Conservation (phyloP, 768 basidiomycete genomes). For the Hemileccinum impolitum region DNA sequence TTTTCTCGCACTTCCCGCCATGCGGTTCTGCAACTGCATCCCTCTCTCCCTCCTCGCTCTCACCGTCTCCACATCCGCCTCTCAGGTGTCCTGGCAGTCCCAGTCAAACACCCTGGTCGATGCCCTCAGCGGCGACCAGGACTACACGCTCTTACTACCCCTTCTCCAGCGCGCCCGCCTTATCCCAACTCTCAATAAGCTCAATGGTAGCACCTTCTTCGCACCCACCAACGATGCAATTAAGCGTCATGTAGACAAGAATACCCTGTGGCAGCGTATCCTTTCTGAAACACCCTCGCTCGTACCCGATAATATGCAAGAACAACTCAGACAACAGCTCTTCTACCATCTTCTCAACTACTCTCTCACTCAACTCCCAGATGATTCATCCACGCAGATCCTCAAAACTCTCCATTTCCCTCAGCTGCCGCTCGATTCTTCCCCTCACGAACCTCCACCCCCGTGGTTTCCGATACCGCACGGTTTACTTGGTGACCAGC, state of each 20-base stretch:
- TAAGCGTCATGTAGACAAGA: slow-evolving; percentile 39
- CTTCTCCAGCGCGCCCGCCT: slow-evolving; percentile 84
- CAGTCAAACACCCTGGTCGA: slow-evolving; percentile 70
- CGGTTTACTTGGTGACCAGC: slow-evolving; percentile 74
- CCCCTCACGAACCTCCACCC: slow-evolving; percentile 62
- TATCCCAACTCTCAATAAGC: slow-evolving; percentile 86
- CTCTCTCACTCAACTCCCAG: slow-evolving; percentile 49
- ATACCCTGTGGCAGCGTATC: slow-evolving; percentile 31
- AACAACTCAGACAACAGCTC: slow-evolving; percentile 82
- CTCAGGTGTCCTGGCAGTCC: slow-evolving; percentile 24
- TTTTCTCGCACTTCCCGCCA: slow-evolving; percentile 2
- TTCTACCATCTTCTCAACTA: slow-evolving; percentile 93
- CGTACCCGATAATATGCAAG: slow-evolving; percentile 75
- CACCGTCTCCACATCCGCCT: slow-evolving; percentile 10
- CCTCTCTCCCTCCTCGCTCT: slow-evolving; percentile 34
- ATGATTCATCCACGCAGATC: slow-evolving; percentile 36
- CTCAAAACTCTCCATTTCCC: slow-evolving; percentile 73
- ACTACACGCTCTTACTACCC: slow-evolving; percentile 71
- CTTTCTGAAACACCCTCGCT: slow-evolving; percentile 27
- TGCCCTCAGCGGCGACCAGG: slow-evolving; percentile 65
- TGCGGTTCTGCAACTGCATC: slow-evolving; percentile 35
- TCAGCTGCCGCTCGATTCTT: slow-evolving; percentile 51
- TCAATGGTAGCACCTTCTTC: slow-evolving; percentile 82
- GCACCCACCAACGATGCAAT: slow-evolving; percentile 96
- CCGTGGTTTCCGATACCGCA: slow-evolving; percentile 86